These are phyloP conservation scores for Heliamphora pulchella DNA, from an alignment of 179 eudicot genomes.

Conservation along the genomic window DNA sequence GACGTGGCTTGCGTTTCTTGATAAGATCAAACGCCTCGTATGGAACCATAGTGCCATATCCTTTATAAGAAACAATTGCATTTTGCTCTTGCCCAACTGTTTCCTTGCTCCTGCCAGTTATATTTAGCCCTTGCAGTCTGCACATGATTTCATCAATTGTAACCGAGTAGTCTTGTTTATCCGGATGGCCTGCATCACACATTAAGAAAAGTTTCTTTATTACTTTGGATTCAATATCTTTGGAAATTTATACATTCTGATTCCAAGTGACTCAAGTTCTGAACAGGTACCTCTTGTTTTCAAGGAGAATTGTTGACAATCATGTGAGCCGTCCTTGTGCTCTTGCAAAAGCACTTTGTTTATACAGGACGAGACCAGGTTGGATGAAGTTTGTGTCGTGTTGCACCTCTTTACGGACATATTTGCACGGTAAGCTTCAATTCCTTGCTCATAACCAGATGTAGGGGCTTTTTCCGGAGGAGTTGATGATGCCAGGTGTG, in stretches of 20 bases:
- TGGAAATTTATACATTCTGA: neutral
- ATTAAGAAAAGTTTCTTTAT: neutral
- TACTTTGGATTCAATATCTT: neutral
- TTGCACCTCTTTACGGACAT: constrained; percentile 18
- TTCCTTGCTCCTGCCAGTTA: constrained; percentile 26
- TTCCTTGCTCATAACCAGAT: constrained; percentile 17
- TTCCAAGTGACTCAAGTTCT: neutral
- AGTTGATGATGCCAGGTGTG: constrained; percentile 19
- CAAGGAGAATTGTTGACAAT: constrained; percentile 11
- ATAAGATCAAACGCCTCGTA: constrained; percentile 41
- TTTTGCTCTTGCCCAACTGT: constrained; percentile 23
- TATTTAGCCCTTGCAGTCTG: constrained; percentile 27
- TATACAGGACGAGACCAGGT: constrained; percentile 9
- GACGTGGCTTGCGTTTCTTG: constrained; percentile 45
- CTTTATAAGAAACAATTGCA: constrained; percentile 57
- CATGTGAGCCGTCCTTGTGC: constrained; percentile 9
- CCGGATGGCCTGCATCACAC: constrained; percentile 26
- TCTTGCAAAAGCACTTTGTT: constrained; percentile 18
- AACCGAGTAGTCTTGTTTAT: constrained; percentile 18
- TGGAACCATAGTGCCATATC: constrained; percentile 52
- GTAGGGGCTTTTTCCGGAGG: constrained; percentile 8
- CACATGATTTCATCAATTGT: constrained; percentile 33
- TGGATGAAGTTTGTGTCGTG: constrained; percentile 13
- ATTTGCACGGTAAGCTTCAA: constrained; percentile 16
- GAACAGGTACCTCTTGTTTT: constrained; percentile 27